A percentile compares a stretch with the other conserved stretches of the same genome.
These are phyloP conservation scores for Curvularia sp. DNA, from an alignment of 2,329 filamentous ascomycete species.

Conservation along the genomic window DNA sequence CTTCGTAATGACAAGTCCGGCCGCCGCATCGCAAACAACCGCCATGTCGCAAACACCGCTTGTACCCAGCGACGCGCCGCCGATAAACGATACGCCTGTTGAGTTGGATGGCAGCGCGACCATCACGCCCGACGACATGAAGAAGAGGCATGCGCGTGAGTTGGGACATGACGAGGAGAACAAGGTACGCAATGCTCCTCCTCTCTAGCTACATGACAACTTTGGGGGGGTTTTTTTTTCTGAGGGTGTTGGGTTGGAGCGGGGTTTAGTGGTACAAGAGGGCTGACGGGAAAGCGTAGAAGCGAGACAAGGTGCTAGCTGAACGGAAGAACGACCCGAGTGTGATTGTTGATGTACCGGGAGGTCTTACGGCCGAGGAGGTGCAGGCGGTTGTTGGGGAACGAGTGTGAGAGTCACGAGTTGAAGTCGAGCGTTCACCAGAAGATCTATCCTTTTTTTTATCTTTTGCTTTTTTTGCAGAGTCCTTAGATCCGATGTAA, in stretches of 20 bases:
- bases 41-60: slow-evolving; percentile 39
- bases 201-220: neutral
- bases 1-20: neutral
- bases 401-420: slow-evolving; percentile 17
- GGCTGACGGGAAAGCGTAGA: slow-evolving; percentile 34
- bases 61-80: slow-evolving; percentile 49
- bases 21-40: slow-evolving; percentile 13
- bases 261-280: neutral
- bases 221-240: neutral
- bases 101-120: slow-evolving; percentile 52
- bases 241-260: neutral
- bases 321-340: slow-evolving; percentile 52
- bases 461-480: neutral
- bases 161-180: slow-evolving; percentile 10
- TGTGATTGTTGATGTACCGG: slow-evolving; percentile 56
- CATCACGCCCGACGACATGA: slow-evolving; percentile 34
- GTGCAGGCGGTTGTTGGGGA: slow-evolving; percentile 47
- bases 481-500: neutral
- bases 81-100: slow-evolving; percentile 55
- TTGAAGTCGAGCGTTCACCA: too few species aligned
- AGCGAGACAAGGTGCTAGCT: slow-evolving; percentile 49
- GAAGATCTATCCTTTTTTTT: too few species aligned
- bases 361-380: slow-evolving; percentile 55
- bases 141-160: slow-evolving; percentile 24
- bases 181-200: slow-evolving; percentile 42